A percentile compares a stretch with the other conserved stretches of the same genome.
phyloP scores from a whole-genome alignment of 2,329 filamentous ascomycete genomes.

The Drechslerella stenobrocha region DNA sequence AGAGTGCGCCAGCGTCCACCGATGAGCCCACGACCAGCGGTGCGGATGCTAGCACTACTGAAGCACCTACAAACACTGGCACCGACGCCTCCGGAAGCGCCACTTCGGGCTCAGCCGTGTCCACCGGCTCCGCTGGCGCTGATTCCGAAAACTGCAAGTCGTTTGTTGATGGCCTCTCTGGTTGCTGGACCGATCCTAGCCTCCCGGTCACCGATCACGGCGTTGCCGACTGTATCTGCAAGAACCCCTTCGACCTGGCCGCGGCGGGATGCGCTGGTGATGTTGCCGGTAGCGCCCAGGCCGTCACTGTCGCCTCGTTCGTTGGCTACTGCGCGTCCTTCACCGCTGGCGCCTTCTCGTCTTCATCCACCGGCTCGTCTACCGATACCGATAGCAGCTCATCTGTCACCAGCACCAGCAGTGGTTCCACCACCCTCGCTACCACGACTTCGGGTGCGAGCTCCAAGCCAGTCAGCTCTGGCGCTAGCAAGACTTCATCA shows the following conservation, averaged over 20 bases:
- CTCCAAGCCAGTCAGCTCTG: neutral
- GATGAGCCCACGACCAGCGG: conserved; percentile 2
- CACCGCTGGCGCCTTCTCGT: conserved; percentile 8
- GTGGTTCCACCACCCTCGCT: neutral
- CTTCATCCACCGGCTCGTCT: neutral
- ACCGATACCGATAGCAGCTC: neutral
- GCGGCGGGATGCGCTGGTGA: conserved; percentile 22
- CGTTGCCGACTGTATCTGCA: conserved; percentile 24
- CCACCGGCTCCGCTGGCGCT: neutral
- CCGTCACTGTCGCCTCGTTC: conserved; percentile 8
- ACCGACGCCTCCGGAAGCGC: neutral
- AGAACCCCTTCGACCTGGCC: conserved; percentile 18
- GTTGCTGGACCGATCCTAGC: conserved; percentile 23
- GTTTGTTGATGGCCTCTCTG: conserved; percentile 1
- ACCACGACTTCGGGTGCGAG: neutral
- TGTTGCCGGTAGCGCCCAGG: conserved; percentile 8
- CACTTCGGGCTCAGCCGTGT: neutral
- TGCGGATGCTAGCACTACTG: neutral
- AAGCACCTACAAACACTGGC: neutral
- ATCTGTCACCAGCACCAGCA: neutral
- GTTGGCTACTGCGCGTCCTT: conserved; percentile 19
- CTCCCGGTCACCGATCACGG: conserved; percentile 7
- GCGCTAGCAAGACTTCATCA: neutral
- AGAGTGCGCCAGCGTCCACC: neutral
- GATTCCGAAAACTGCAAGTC: conserved; percentile 12